Percentiles rank a stretch among this genome's conserved stretches.
phyloP scores from a whole-genome alignment of 2,329 filamentous ascomycete genomes.

The Harringtonia lauricola region DNA sequence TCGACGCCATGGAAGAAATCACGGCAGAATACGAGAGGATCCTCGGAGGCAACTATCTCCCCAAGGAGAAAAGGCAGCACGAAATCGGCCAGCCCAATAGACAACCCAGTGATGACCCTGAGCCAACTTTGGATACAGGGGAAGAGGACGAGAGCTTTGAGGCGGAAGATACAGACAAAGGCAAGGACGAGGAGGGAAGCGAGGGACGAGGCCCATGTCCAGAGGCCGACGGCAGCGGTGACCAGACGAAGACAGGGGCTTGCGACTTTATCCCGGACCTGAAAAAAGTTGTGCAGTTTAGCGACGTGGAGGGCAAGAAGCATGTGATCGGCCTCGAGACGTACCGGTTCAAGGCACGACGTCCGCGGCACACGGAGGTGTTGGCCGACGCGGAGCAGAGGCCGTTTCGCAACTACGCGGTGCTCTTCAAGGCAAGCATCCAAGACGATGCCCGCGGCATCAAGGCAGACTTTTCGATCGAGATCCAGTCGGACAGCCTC shows the following conservation, averaged over 20 bases:
- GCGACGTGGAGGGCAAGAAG: constrained; percentile 2
- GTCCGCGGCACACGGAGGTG: background rate
- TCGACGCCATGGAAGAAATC: background rate
- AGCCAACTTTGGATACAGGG: no score
- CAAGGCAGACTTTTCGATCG: constrained; percentile 1
- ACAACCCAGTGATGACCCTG: no score
- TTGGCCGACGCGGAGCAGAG: constrained; percentile 1
- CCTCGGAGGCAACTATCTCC: constrained; percentile 1
- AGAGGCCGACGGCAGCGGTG: background rate
- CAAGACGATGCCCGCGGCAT: background rate
- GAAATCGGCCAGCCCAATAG: no score
- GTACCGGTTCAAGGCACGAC: constrained; percentile 2
- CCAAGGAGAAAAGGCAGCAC: constrained; percentile 2
- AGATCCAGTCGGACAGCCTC: constrained; percentile 4
- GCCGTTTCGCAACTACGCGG: constrained; percentile 2
- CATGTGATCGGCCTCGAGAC: constrained; percentile 2
- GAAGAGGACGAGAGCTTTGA: no score
- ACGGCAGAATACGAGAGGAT: constrained; percentile 4
- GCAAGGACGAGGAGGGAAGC: background rate
- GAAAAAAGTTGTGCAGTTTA: constrained; percentile 5
- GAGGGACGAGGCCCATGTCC: no score
- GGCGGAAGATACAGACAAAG: no score
- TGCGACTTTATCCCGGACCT: constrained; percentile 1
- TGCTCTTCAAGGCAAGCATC: constrained; percentile 1
- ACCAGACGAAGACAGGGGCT: background rate